These are phyloP conservation scores for Beauveria rudraprayagi DNA, from an alignment of 2,329 filamentous ascomycete species.

Conservation along the genomic window DNA sequence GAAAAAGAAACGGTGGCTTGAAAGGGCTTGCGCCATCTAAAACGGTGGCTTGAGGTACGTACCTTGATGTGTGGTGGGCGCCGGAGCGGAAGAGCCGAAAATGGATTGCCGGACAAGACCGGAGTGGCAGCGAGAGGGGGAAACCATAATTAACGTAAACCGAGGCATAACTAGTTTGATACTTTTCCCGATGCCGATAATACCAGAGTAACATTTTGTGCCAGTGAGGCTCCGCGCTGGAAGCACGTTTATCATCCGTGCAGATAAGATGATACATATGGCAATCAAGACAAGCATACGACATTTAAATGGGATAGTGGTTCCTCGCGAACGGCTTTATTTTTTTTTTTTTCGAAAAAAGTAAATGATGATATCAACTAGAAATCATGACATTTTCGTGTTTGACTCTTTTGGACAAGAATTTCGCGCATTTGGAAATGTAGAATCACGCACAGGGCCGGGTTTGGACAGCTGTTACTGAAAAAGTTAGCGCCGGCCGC, in stretches of 20 bases:
- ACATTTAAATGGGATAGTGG: no score
- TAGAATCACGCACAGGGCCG: background rate
- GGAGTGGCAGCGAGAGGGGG: background rate
- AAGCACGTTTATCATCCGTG: background rate
- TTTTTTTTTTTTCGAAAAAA: no score
- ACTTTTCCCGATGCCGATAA: no score
- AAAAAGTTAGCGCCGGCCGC: background rate
- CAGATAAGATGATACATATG: no score
- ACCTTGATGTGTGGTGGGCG: background rate
- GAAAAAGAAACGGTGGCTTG: background rate
- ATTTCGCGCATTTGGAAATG: background rate
- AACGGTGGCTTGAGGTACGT: constrained; percentile 2
- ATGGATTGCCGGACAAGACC: constrained; percentile 4
- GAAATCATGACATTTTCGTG: no score
- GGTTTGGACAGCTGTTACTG: background rate
- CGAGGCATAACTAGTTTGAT: background rate
- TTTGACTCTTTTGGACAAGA: background rate
- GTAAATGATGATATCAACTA: no score
- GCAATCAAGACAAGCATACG: no score
- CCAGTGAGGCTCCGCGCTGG: background rate
- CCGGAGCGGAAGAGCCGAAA: constrained; percentile 2
- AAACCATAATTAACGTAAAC: background rate
- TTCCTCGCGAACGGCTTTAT: no score
- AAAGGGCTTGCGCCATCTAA: background rate
- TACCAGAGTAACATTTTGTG: background rate